Conservation (phyloP, 2,329 filamentous ascomycete genomes). For the Zasmidium citrigriseum region DNA sequence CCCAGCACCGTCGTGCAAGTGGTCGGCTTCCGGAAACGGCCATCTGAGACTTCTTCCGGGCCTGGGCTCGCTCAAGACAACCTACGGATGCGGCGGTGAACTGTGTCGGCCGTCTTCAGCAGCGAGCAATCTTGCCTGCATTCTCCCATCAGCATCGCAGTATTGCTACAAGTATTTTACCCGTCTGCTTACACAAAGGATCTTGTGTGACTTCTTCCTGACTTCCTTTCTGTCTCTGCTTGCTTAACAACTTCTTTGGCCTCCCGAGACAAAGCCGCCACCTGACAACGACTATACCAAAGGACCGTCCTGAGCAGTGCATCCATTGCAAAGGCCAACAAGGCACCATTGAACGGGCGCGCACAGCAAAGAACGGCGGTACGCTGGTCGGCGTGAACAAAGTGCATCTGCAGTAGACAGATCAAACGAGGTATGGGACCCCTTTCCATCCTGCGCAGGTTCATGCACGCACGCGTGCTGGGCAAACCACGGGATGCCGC, state of each 20-base stretch:
- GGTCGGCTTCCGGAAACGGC: conserved; percentile 35
- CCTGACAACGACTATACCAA: conserved; percentile 30
- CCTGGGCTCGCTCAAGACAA: conserved; percentile 32
- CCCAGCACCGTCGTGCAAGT: conserved; percentile 22
- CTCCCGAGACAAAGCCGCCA: conserved; percentile 33
- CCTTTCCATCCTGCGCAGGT: conserved; percentile 17
- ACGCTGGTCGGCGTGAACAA: conserved; percentile 27
- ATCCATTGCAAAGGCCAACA: conserved; percentile 24
- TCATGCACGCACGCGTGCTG: conserved; percentile 31
- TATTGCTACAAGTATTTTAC: conserved; percentile 35
- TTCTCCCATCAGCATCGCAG: conserved; percentile 17
- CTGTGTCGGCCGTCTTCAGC: conserved; percentile 31
- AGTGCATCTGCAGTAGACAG: conserved; percentile 31
- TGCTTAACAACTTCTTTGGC: conserved; percentile 28
- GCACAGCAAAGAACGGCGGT: conserved; percentile 28
- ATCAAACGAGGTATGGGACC: conserved; percentile 32
- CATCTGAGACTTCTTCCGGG: conserved; percentile 29
- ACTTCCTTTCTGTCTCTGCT: conserved; percentile 32
- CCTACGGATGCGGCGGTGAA: conserved; percentile 36
- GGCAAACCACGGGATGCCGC: conserved; percentile 31
- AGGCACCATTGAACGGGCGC: conserved; percentile 23
- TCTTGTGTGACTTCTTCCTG: conserved; percentile 33
- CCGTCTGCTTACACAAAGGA: conserved; percentile 35
- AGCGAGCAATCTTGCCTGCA: conserved; percentile 9
- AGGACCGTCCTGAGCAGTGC: conserved; percentile 15